A percentile compares a stretch with the other conserved stretches of the same genome.
Conservation (phyloP, 1,284 basidiomycete species). For the Pterula multifida region DNA sequence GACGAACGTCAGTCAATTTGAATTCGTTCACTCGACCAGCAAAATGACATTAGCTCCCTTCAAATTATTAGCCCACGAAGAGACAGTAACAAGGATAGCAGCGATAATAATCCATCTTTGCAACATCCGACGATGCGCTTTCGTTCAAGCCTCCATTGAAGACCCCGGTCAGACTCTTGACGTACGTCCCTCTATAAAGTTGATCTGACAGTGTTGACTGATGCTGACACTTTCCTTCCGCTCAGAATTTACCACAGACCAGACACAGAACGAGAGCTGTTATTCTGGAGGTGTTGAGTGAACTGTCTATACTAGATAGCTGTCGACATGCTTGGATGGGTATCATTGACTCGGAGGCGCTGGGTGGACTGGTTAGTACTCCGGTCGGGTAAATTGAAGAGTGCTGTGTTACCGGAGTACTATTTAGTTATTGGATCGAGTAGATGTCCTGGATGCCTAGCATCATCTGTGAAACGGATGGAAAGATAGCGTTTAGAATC, state of each 20-base stretch:
- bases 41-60: too few relatives aligned
- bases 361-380: too few relatives aligned
- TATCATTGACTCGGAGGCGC: too few relatives aligned
- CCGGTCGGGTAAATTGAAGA: too few relatives aligned
- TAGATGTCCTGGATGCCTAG: too few relatives aligned
- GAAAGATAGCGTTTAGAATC: too few relatives aligned
- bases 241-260: conserved; percentile 22
- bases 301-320: conserved; percentile 15
- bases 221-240: conserved; percentile 23
- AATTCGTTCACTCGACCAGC: too few relatives aligned
- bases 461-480: too few relatives aligned
- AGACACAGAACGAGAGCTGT: conserved; percentile 8
- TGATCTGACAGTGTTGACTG: conserved; percentile 20
- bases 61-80: not conserved
- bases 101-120: not conserved
- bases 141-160: not conserved
- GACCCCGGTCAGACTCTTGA: not conserved
- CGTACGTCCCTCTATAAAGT: not conserved
- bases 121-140: not conserved
- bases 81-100: not conserved
- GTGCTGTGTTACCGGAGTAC: too few relatives aligned
- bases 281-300: conserved; percentile 9
- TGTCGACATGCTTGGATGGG: conserved; percentile 6
- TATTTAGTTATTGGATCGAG: too few relatives aligned
- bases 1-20: not conserved